Base-by-base conservation (phyloP, 208 protist species). In the Acanthamoeba healyi region DNA sequence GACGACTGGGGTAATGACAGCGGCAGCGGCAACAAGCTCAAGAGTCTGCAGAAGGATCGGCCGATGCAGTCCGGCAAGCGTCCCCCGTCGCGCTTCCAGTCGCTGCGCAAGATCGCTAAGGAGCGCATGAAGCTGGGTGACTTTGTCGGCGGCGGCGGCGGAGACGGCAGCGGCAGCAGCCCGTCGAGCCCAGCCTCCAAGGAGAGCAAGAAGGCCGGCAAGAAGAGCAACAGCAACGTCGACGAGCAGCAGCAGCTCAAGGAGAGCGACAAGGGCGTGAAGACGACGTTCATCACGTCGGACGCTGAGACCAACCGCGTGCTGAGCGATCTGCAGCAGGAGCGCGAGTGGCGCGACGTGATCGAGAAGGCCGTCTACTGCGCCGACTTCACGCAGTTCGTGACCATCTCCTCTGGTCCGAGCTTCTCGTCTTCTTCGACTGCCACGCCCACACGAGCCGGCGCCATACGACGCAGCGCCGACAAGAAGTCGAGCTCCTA, bases 41-140 rank as follows among this genome's bases (percentile, higher is more conserved):
- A 81, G 32, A 81, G 72, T 24, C 72, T 81, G 24, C 72, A 81
- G 72, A 81, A 81, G 72, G 72, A 81, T n/a, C 72, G 72, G 40
- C 72, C 72, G 14, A 49, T 81, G 40, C 72, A 81, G 40, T 34
- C 17, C 5, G 72, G 72, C 38, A 81, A 81, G 72, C 72, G 72
- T 9, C 72, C 29, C 5, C 72, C 72, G 38, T 81, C 72, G 40
- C 72, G 72, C 72, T 81, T 81, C 40, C 38, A 29, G 36, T 81
- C 72, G 19, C 72, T 81, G 40, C 32, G 72, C 38, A 42, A 49
- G 34, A 81, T 51, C 22, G 36, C 72, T 14, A 81, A 81, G 72
- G 72, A 81, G 12, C 34, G 40, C 24, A 26, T 26, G 9, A 49
- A 49, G 72, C 72, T 81, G 38, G 38, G 32, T 29, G 63, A 70